Base-by-base conservation (phyloP, 2,329 filamentous ascomycete species). In the Cladobotryum protrusum region DNA sequence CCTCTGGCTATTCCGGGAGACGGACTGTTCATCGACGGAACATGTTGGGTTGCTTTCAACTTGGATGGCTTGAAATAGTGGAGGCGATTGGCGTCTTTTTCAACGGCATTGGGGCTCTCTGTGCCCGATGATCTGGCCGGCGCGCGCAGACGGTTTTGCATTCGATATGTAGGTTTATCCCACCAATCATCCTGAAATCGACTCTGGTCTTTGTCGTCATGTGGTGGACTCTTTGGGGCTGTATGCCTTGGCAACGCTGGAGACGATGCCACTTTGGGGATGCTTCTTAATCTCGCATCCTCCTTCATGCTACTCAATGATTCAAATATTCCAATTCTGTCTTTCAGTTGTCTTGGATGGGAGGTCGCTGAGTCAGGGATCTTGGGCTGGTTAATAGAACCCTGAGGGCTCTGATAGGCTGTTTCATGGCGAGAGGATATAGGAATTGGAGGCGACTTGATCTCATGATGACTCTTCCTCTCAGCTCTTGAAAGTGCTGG, bases 241-340 rank as follows among this genome's bases (percentile, higher is more conserved):
- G 18, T 19, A 19, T 32, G 11, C 19, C 32, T 20, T 12, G 17
- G n/a, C 5, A 44, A n/a, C 1, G 17, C 18, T 20, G 48, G 43
- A 47, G 43, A 39, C 12, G 39, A 34, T n/a, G 19, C 33, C 5
- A 34, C n/a, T 9, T 41, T 51, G 15, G 45, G 35, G 29, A 44
- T 43, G 9, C 20, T 3, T 4, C 12, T 13, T 1, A 34, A 24
- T 19, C 5, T 14, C 24, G 17, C 40, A 18, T 44, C 33, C 40
- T 46, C 20, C 29, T 33, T 24, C 33, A 9, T 18, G 35, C 50
- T 51, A 6, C 54, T 57, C 34, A 67, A 47, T 14, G 58, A 59
- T 40, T 67, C 63, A 44, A 64, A 67, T 8, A 66, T 50, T 3
- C 57, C 54, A 18, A 67, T 66, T 36, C 56, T 63, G n/a, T 66